Base-by-base conservation (phyloP, 1,139 yeast species). In the Saccharomyces hybrid region DNA sequence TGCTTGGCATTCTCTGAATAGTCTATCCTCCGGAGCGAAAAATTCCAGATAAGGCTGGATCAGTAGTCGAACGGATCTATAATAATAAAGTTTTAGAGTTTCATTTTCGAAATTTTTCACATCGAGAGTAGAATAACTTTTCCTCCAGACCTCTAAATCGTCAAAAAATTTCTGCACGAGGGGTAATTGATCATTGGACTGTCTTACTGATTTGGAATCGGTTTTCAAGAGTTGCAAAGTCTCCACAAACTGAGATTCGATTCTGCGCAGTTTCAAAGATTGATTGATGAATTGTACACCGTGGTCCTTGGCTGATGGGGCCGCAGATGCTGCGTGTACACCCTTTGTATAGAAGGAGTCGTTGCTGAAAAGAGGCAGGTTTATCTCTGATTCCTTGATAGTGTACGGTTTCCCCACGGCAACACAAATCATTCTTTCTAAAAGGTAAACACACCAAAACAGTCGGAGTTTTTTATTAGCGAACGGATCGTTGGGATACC, bases 1-100 rank as follows among this genome's bases (percentile, higher is more conserved):
- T 2, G 82, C 80, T 62, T 81, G 85, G 64, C 86, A 81, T 65
- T 80, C 83, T 54, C 75, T 74, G 62, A 82, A 81, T 28, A 82
- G 67, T 50, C 78, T 74, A 61, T 80, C 82, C 60, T 78, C 79
- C 5, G 86, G 85, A 54, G 78, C 80, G 60, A 82, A 64, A 16
- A 80, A 66, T 58, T 80, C 84, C 55, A 81, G 64, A 63, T 79
- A 82, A 4, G 86, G 86, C 61, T 81, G 86, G 52, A 82, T 73
- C 57, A 82, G 66, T 38, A 79, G 69, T 54, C 86, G 70, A 2
- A 81, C 81, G 1, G 84, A 77, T 49, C 83, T 73, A 60, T 80
- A 79, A 62, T 82, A 82, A 58, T 80, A 80, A 42, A 80, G 65
- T 61, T 79, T 75, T 54, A 79, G 64, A 2, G 82, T 78, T 60